phyloP scores from a whole-genome alignment of 2,329 filamentous ascomycete species.

The Xylaria sp. region DNA sequence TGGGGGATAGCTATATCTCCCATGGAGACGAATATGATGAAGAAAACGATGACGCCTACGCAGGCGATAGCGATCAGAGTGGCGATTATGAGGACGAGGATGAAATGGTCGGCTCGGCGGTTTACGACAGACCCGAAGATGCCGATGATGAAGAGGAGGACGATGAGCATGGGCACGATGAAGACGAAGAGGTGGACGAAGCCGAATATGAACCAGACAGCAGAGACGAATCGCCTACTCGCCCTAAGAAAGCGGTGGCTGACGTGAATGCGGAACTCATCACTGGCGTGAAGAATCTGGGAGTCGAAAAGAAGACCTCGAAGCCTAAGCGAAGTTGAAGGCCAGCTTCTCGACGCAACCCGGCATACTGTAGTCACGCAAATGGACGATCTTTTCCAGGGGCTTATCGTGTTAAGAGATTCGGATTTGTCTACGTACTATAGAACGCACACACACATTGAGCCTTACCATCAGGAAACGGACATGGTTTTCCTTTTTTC shows the following conservation, averaged over 20 bases:
- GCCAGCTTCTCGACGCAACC: not conserved
- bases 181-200: conserved; percentile 35
- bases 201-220: conserved; percentile 28
- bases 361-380: not conserved
- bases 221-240: conserved; percentile 11
- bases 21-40: conserved; percentile 28
- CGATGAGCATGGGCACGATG: conserved; percentile 19
- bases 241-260: conserved; percentile 29
- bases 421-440: too few relatives aligned
- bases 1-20: conserved; percentile 42
- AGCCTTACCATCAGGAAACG: too few relatives aligned
- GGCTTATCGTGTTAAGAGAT: not conserved
- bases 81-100: conserved; percentile 42
- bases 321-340: not conserved
- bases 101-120: conserved; percentile 37
- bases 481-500: too few relatives aligned
- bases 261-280: conserved; percentile 54
- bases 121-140: conserved; percentile 35
- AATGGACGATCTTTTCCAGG: not conserved
- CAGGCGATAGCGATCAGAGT: conserved; percentile 39
- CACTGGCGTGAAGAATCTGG: conserved; percentile 52
- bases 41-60: conserved; percentile 32
- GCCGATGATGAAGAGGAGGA: conserved; percentile 35
- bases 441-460: too few relatives aligned
- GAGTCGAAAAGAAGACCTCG: conserved; percentile 37